These are phyloP conservation scores for Brassica hybrid DNA, from an alignment of 441 rosid species.

Conservation along the genomic window DNA sequence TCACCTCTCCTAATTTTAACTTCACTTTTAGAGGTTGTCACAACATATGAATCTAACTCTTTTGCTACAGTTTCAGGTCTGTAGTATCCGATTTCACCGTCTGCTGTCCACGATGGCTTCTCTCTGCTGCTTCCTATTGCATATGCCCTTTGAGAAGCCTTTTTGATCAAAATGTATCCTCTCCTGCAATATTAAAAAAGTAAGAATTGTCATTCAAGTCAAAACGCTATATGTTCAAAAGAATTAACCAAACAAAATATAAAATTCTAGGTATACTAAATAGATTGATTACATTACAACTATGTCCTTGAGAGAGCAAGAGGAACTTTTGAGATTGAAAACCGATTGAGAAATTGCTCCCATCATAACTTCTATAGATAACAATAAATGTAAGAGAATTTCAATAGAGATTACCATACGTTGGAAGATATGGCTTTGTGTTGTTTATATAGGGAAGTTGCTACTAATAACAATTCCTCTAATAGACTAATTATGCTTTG, in stretches of 20 bases:
- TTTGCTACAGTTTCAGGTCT: constrained; percentile 16
- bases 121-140: constrained; percentile 21
- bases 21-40: constrained; percentile 10
- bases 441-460: constrained; percentile 12
- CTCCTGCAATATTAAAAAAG: constrained; percentile 14
- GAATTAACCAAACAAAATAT: neutral
- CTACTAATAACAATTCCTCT: neutral
- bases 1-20: constrained; percentile 32
- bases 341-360: constrained; percentile 29
- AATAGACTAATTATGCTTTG: constrained; percentile 21
- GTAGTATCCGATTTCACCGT: constrained; percentile 21
- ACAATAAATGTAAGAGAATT: constrained; percentile 1
- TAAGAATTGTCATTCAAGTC: neutral
- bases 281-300: constrained; percentile 14
- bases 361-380: neutral
- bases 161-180: constrained; percentile 18
- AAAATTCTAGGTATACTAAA: neutral
- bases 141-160: constrained; percentile 20
- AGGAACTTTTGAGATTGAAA: constrained; percentile 22
- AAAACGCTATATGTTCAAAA: neutral
- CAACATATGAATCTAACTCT: constrained; percentile 16
- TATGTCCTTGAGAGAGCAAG: constrained; percentile 18
- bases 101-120: constrained; percentile 33
- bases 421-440: neutral
- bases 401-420: neutral